Conservation (phyloP, 129 eudicot genomes). For the Silybum marianum region DNA sequence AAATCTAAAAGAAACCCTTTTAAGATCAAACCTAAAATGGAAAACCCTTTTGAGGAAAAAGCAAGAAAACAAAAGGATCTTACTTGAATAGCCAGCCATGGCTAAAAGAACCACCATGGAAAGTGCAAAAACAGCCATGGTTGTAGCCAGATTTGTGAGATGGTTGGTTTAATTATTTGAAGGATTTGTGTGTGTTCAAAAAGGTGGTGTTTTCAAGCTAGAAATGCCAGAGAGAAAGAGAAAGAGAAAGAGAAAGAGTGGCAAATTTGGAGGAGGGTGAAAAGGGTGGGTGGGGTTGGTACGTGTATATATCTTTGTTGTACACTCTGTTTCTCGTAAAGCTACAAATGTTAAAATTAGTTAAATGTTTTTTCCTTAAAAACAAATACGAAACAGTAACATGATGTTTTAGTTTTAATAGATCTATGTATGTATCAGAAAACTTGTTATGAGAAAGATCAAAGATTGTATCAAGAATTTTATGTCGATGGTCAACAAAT, state of each 20-base stretch:
- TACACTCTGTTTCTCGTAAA: neutral
- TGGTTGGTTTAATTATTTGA: conserved; percentile 28
- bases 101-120: conserved; percentile 55
- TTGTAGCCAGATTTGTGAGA: conserved; percentile 41
- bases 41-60: conserved; percentile 10
- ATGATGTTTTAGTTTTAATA: neutral
- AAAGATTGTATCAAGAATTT: neutral
- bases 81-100: conserved; percentile 59
- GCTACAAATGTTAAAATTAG: neutral
- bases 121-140: conserved; percentile 59
- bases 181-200: conserved; percentile 11
- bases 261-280: conserved; percentile 26
- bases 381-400: neutral
- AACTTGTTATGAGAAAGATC: neutral
- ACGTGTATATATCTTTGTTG: neutral
- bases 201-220: conserved; percentile 15
- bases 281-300: conserved; percentile 9
- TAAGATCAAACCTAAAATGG: neutral
- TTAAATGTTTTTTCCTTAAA: neutral
- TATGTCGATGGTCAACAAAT: neutral
- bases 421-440: neutral
- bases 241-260: conserved; percentile 16
- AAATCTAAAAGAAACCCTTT: conserved; percentile 18
- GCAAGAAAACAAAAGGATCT: conserved; percentile 20
- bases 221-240: conserved; percentile 24